Evolutionary conservation across 148 eudicot genomes (phyloP).

Genomic region (Arbutus unedo): DNA sequence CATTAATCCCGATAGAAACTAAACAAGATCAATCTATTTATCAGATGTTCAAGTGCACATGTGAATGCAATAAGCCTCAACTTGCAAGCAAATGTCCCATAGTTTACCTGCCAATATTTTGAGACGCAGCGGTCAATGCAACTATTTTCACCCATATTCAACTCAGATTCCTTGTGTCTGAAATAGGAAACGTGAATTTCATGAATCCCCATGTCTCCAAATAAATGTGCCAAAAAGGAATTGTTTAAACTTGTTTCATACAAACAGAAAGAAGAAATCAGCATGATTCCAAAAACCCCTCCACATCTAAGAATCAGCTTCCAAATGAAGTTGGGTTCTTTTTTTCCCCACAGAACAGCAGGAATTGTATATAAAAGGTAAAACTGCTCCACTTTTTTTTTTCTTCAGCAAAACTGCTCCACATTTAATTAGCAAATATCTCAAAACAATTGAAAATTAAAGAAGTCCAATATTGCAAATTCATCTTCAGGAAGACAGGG

Average conservation of each 20-base stretch:
- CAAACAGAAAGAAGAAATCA: slow-evolving; percentile 3
- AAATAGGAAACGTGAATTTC: slow-evolving; percentile 13
- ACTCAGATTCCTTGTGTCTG: slow-evolving; percentile 83
- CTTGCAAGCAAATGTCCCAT: not conserved
- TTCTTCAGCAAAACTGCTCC: not conserved
- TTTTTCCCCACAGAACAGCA: not conserved
- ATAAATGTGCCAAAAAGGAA: not conserved
- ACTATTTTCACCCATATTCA: slow-evolving; percentile 80
- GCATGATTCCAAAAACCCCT: not conserved
- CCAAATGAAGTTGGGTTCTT: not conserved
- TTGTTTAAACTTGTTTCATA: not conserved
- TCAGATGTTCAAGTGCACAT: not conserved
- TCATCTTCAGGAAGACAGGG: not conserved
- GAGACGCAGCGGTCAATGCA: slow-evolving; percentile 92
- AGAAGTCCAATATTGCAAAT: not conserved
- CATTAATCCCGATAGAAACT: not conserved
- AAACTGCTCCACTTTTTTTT: no score
- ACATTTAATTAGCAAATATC: not conserved
- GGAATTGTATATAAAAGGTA: not conserved
- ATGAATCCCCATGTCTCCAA: not conserved
- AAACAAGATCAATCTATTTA: not conserved
- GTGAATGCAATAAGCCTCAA: not conserved
- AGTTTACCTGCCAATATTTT: slow-evolving; percentile 80
- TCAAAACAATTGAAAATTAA: not conserved
- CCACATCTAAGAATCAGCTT: not conserved